Evolutionary conservation across 148 eudicot genomes (phyloP), one percentile per base, ranked within the genome.

Genomic region (Camellia lanceoleosa): DNA sequence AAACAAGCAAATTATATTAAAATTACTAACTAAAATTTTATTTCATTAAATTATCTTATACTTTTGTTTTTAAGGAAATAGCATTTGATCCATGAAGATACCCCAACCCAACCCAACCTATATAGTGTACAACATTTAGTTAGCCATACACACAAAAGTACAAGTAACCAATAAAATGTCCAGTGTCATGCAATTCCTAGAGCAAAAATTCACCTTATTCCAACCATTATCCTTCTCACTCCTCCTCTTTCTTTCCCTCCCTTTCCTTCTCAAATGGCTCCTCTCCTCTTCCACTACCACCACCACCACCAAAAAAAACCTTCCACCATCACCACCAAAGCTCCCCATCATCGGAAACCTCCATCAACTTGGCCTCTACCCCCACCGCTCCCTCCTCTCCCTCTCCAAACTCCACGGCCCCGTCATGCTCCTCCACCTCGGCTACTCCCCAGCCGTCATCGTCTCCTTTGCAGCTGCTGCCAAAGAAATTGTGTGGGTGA

Each of bases 261-360:
- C 56, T 41, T 75, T 84, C 43, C 82, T 80, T 64, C 9, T 78
- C 47, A 87, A 80, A 78, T 78, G 85, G 71, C 82, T 74, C 44
- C 38, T 30, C 38, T 30, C 38, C 30, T 68, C 65, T n/a, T n/a
- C n/a, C n/a, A n/a, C n/a, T 9, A 2, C 60, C 3, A 66, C 9
- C 20, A 59, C 62, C 44, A 56, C 63, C 1, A 71, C 43, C 38
- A 18, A 5, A 16, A 63, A 80, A 82, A 73, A 47, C 18, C 82
- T 80, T 3, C 83, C 85, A 20, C 86, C 89, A 3, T 85, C 89
- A 1, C 89, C 91, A 5, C 68, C 63, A 77, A 88, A 79, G 77
- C 77, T 86, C 38, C 89, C 89, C 13, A 72, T 89, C 69, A 64
- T 89, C 41, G 91, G 88, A 5, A 85, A 87, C 84, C 78, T 87